Evolutionary conservation across 2,329 filamentous ascomycete species (phyloP), one percentile per base, ranked within the genome.

Genomic region (Fusarium devonianum): DNA sequence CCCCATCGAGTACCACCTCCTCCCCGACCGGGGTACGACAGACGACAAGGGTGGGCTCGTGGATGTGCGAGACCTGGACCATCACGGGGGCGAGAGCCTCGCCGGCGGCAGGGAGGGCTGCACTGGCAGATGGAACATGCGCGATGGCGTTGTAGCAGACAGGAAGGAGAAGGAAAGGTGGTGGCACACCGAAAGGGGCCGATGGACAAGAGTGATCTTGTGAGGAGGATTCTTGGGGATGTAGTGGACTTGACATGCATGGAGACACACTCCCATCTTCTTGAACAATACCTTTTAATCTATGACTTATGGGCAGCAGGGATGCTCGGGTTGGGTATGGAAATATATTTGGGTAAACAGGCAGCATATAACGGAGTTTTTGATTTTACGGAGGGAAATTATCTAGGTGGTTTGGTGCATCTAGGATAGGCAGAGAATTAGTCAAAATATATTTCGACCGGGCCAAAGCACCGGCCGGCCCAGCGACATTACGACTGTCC

Each of bases 1-100:
- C 35, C 70, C 67, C 21, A 84, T 92, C 41, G 65, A 70, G 13
- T 92, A 91, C 63, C 72, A 76, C 29, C 71, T 92, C 9, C 67
- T 73, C 12, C 78, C 87, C 0, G 85, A 89, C 42, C 59, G 67
- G 0, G 83, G 83, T 0, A 80, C 76, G 1, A 73, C 74, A 2
- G 82, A 86, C 51, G 79, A 82, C 21, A 76, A 80, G 36, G 81
- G 83, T 12, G 80, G 82, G 2, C 69, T 87, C 3, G 73, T 82
- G 1, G 78, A 78, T 28, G 69, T 84, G 4, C 66, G 73, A 5
- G 81, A 84, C 40, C 57, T 86, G 12, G 58, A 82, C 7, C 69
- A 70, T 2, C 75, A 78, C 16, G 65, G 72, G 2, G 80, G 77
- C 12, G 82, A 84, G 63, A 72, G 70, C 16, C 56, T 77, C 0